Evolutionary conservation across 108 stramenopile species (phyloP), one percentile per base, ranked within the genome.

Genomic region (Stephanodiscus minutulus): DNA sequence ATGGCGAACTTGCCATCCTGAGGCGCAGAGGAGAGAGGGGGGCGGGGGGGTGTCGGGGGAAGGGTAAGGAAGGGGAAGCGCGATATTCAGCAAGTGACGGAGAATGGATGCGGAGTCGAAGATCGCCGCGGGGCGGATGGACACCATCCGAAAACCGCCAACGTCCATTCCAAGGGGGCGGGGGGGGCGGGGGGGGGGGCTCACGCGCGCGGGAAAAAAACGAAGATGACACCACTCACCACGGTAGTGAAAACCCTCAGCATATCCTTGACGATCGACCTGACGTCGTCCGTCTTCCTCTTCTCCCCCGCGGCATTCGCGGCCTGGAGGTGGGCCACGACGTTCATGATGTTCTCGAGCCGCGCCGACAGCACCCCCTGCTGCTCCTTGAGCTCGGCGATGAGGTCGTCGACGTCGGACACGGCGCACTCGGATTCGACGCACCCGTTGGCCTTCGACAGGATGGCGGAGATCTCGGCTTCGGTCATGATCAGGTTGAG

Each of bases 181-280:
- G 31, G 31, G 31, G 31, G 31, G 31, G 5, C 3, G 31, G 31
- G 5, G 31, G 31, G 31, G 31, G 7, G 43, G 43, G 20, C 8
- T 20, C 17, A 52, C 18, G 7, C 15, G 22, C 7, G n/a, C 50
- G 7, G n/a, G 20, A 17, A 18, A 25, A 55, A 3, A 5, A 55
- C 2, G n/a, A 71, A n/a, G n/a, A n/a, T n/a, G n/a, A n/a, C n/a
- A n/a, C n/a, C n/a, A 36, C 65, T 56, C 43, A 65, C 70, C 68
- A n/a, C 10, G 15, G 74, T 72, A 17, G 84, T 74, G 61, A 92
- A 92, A 50, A 92, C 79, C 52, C 91, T 86, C 58, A 85, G 74
- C 64, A 92, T 82, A 43, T 87, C 91, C 52, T 86, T 87, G 36
- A 92, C 85, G 28, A 87, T 87, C 37, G 86, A 87, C 47, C 87